These are phyloP conservation scores for Francoa sonchifolia DNA, from an alignment of 441 rosid species.

Conservation along the genomic window DNA sequence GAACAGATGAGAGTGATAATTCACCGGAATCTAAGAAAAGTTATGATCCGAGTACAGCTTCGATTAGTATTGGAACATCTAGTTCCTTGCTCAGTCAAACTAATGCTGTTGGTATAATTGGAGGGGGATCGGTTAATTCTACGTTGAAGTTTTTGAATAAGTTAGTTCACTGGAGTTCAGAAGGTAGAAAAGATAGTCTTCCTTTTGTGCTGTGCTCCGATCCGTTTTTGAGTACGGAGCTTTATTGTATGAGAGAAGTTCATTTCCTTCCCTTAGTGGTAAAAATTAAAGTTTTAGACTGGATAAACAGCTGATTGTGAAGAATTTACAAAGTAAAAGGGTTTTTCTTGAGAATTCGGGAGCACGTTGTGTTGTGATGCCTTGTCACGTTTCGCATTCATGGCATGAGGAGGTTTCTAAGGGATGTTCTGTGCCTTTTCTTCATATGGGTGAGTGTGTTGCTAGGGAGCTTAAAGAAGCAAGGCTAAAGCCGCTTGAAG, in stretches of 20 bases:
- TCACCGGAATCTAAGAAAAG: constrained; percentile 26
- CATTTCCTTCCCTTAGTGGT: constrained; percentile 20
- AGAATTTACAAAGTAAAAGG: constrained; percentile 40
- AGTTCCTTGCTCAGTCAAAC: constrained; percentile 32
- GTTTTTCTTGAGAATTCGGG: constrained; percentile 58
- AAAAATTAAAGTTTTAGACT: constrained; percentile 14
- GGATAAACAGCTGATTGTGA: constrained; percentile 24
- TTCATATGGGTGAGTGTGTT: constrained; percentile 58
- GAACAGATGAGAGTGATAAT: constrained; percentile 34
- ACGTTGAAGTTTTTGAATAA: constrained; percentile 45
- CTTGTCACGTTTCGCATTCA: constrained; percentile 59
- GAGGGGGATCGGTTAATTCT: constrained; percentile 44
- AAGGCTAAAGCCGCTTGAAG: constrained; percentile 62
- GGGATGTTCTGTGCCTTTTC: constrained; percentile 48
- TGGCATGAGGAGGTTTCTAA: constrained; percentile 54
- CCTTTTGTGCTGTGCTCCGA: constrained; percentile 64
- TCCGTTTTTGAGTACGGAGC: constrained; percentile 45
- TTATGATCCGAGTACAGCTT: constrained; percentile 14
- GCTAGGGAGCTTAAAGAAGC: constrained; percentile 59
- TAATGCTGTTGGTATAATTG: constrained; percentile 57
- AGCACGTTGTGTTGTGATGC: constrained; percentile 53
- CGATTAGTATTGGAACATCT: constrained; percentile 6
- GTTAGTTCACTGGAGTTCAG: constrained; percentile 41
- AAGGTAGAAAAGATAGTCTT: constrained; percentile 28
- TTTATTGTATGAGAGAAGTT: constrained; percentile 22